Percentiles rank a stretch among this genome's conserved stretches.
phyloP scores from a whole-genome alignment of 2,329 filamentous ascomycete genomes.

The Colletotrichum shisoi region DNA sequence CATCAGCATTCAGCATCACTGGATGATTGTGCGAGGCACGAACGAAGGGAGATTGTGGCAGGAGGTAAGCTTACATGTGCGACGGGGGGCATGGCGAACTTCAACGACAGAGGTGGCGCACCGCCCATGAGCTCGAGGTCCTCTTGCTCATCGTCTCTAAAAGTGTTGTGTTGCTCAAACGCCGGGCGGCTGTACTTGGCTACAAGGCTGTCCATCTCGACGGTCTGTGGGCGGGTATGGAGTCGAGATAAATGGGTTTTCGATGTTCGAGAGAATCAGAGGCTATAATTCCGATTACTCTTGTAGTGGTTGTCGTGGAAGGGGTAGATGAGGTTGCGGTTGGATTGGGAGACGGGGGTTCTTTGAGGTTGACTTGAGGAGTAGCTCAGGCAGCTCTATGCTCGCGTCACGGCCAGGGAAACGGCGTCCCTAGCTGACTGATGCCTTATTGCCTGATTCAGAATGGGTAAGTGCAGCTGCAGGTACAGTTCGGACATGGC shows the following conservation, averaged over 20 bases:
- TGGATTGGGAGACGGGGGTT: conserved; percentile 41
- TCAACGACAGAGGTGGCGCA: conserved; percentile 77
- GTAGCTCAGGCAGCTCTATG: conserved; percentile 55
- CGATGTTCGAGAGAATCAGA: background rate
- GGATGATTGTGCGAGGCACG: background rate
- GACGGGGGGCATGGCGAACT: conserved; percentile 94
- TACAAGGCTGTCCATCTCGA: conserved; percentile 87
- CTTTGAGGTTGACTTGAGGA: conserved; percentile 33
- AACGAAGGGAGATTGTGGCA: background rate
- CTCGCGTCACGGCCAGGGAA: conserved; percentile 51
- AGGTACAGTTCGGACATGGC: conserved; percentile 27
- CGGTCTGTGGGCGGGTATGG: conserved; percentile 21
- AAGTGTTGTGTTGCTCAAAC: conserved; percentile 71
- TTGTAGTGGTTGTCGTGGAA: conserved; percentile 19
- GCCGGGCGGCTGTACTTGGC: conserved; percentile 86
- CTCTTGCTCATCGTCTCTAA: conserved; percentile 66
- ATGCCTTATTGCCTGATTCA: conserved; percentile 40
- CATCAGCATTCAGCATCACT: conserved; percentile 36
- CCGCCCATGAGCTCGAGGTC: conserved; percentile 73
- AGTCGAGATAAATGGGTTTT: background rate
- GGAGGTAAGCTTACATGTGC: conserved; percentile 71
- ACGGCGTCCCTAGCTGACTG: conserved; percentile 39
- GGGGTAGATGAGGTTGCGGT: conserved; percentile 22
- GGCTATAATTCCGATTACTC: conserved; percentile 9
- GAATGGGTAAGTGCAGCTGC: conserved; percentile 24